Evolutionary conservation across 352 stramenopile genomes (phyloP), one percentile per base, ranked within the genome.

Genomic region (Plasmopara viticola): DNA sequence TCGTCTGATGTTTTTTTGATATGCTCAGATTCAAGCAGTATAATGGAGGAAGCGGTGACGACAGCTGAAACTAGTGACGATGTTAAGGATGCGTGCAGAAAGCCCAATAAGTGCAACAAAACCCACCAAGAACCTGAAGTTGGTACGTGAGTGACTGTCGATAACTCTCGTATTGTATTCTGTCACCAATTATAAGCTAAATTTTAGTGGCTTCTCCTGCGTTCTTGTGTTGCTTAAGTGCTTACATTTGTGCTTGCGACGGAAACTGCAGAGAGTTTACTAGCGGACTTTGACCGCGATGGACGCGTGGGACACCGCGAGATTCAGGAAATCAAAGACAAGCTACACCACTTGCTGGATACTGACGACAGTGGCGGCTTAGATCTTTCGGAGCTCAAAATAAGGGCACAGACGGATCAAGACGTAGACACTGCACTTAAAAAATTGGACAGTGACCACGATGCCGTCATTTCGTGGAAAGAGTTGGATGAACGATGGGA

Each of bases 401-500:
- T 49, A 8, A 60, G 84, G 41, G 41, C 72, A 14, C 53, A 54
- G 40, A 76, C 59, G 14, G 82, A 90, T 17, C 77, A 83, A 35
- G 79, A 92, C 44, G 75, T 92, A 5, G 60, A 68, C 44, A 65
- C 69, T 17, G 83, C 79, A 10, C 84, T 91, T 38, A 72, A 80
- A 41, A 88, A 90, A 58, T 60, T 94, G 7, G 83, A 94, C 46
- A 62, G 75, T 13, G 78, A 94, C 46, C 66, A 85, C 15, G 83
- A 94, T 52, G 85, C 80, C 17, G 58, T 90, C 37, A 90, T 94
- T 28, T 94, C 83, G 44, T 72, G 81, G 41, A 72, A 86, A 48
- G 83, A 94, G 62, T 68, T 94, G 44, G 83, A 94, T 48, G 77
- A 84, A 43, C 80, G 80, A 5, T 94, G 80, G 80, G 83, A 90